These are phyloP conservation scores for Mortierella sp. DNA, from an alignment of 371 early-diverging fungal genomes.

Conservation along the genomic window DNA sequence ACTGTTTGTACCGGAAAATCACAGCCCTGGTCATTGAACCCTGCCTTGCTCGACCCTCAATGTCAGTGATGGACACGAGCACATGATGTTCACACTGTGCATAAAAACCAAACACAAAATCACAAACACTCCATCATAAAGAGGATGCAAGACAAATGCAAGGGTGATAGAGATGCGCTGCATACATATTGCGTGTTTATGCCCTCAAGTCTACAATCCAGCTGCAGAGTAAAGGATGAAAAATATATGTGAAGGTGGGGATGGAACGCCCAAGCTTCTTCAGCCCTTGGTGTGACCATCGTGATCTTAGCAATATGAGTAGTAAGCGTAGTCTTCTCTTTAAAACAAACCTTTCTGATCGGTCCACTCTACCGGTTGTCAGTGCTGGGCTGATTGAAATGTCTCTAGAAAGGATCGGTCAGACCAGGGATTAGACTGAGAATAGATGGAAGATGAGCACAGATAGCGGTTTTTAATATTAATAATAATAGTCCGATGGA, in stretches of 20 bases:
- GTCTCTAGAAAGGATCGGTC: too few species aligned
- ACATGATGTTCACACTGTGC: too few species aligned
- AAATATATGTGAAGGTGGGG: not conserved
- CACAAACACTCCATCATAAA: too few species aligned
- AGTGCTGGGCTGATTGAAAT: too few species aligned
- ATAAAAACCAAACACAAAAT: too few species aligned
- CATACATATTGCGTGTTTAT: too few species aligned
- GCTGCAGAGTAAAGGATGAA: not conserved
- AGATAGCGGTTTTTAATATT: not conserved
- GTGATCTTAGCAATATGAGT: conserved; percentile 6
- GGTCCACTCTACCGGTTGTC: not conserved
- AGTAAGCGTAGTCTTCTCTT: not conserved
- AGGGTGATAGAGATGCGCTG: too few species aligned
- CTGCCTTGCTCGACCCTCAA: not conserved
- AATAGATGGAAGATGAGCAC: not conserved
- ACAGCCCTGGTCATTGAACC: not conserved
- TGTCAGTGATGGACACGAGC: too few species aligned
- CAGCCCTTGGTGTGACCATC: conserved; percentile 12
- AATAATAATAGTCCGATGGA: conserved; percentile 2
- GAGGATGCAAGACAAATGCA: too few species aligned
- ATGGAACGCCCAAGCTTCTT: conserved; percentile 1
- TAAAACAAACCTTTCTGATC: conserved; percentile 13
- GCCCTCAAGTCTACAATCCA: too few species aligned
- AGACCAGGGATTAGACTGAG: too few species aligned
- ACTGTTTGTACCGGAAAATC: not conserved